A percentile compares a stretch with the other conserved stretches of the same genome.
These are phyloP conservation scores for Paecilomyces formosus DNA, from an alignment of 2,329 filamentous ascomycete species.

Conservation along the genomic window DNA sequence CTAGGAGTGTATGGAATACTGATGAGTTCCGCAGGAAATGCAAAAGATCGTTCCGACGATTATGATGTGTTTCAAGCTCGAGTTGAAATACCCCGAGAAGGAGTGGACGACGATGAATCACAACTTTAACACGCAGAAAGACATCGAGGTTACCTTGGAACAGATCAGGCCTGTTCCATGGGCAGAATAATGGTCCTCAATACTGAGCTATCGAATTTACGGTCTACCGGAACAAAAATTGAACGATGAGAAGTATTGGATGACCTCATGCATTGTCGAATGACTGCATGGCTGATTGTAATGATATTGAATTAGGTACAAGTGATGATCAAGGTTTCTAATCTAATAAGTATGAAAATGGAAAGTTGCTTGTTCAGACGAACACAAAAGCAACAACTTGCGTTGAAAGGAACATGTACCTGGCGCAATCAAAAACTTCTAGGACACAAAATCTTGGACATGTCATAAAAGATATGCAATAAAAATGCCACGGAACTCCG, in stretches of 20 bases:
- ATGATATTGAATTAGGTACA: neutral
- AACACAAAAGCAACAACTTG: neutral
- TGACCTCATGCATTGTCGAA: neutral
- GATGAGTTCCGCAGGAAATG: neutral
- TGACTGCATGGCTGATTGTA: neutral
- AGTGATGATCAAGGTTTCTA: neutral
- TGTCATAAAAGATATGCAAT: neutral
- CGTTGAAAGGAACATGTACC: neutral
- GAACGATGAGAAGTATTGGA: neutral
- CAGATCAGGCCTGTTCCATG: too few species aligned
- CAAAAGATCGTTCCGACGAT: too few species aligned
- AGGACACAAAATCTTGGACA: neutral
- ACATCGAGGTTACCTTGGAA: too few species aligned
- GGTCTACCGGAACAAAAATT: neutral
- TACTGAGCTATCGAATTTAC: neutral
- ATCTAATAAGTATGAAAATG: neutral
- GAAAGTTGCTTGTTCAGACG: neutral
- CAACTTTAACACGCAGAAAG: too few species aligned
- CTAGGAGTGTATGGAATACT: neutral
- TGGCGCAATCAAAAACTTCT: neutral
- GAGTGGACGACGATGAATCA: too few species aligned
- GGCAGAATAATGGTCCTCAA: too few species aligned
- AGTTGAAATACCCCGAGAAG: too few species aligned
- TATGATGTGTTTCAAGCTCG: too few species aligned
- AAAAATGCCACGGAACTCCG: neutral